Base-by-base conservation (phyloP, 495 filamentous ascomycete genomes). In the Xylaria nigripes region DNA sequence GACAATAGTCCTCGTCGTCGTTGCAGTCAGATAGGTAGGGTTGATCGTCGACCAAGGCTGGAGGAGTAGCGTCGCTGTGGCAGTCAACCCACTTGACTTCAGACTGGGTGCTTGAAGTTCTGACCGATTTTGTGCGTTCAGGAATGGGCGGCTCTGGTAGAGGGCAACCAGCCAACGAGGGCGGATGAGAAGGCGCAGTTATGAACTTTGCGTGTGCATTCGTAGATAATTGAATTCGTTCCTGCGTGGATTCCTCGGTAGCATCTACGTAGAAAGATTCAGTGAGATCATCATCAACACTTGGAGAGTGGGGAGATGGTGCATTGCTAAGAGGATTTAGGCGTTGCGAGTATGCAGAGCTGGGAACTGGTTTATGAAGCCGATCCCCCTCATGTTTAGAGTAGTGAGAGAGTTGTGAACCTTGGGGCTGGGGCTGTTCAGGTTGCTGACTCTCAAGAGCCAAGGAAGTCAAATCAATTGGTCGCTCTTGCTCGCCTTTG, bases 1-100 rank as follows among this genome's bases (percentile, higher is more conserved):
- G 87, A 59, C 84, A 83, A 59, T 85, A 82, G 51, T 87, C 85
- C 30, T 87, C 84, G 8, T 84, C 81, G 6, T 90, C 85, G 6
- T 90, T 85, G 15, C 86, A 84, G 25, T 88, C 60, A 6, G 62
- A 63, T 4, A 57, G 36, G 10, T 62, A 61, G 16, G 41, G 36
- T 6, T 45, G 42, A 22, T 61, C 44, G n/a, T 55, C 54, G 43
- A 45, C 23, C 0, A 48, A 27, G 5, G 49, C 32, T 16, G 51
- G 45, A 40, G 45, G 52, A 16, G 36, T 34, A 22, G 18, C 10
- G 52, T 55, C 24, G 27, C 24, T 30, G 30, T 44, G 29, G 36
- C 10, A 43, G 24, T 43, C 36, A 24, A 22, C 21, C 25, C 23
- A 27, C 27, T 45, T 25, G 32, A 25, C 24, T 19, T 40, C 34